Evolutionary conservation across 495 filamentous ascomycete genomes (phyloP).

Genomic region (Hamigera avellanea): DNA sequence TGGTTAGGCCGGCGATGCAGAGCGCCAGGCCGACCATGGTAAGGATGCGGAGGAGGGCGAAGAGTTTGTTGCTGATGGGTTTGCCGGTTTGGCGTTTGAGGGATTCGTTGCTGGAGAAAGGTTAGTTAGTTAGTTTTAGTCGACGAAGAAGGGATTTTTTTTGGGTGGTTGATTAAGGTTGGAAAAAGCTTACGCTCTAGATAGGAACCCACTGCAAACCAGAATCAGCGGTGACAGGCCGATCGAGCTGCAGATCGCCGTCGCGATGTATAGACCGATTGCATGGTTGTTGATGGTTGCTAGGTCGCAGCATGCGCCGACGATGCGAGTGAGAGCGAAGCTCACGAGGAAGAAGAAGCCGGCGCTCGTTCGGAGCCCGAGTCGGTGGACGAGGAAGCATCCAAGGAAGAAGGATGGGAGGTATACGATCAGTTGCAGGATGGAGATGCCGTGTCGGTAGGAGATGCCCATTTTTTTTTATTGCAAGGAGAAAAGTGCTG

Average conservation of each 20-base stretch:
- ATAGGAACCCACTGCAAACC: constrained; percentile 12
- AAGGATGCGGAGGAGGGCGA: constrained; percentile 12
- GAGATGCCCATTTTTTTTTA: constrained; percentile 10
- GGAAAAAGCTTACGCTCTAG: constrained; percentile 15
- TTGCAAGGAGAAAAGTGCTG: neutral
- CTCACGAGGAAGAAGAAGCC: constrained; percentile 28
- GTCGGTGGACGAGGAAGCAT: constrained; percentile 21
- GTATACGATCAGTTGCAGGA: constrained; percentile 23
- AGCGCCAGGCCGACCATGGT: constrained; percentile 11
- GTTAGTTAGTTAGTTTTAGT: neutral
- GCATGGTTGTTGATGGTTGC: constrained; percentile 21
- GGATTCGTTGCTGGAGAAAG: constrained; percentile 10
- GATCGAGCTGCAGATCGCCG: constrained; percentile 16
- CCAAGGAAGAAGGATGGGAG: constrained; percentile 20
- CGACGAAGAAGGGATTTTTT: too few relatives aligned
- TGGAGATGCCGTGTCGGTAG: constrained; percentile 23
- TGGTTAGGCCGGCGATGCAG: constrained; percentile 13
- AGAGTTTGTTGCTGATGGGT: constrained; percentile 8
- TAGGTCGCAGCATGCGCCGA: constrained; percentile 24
- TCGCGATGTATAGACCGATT: constrained; percentile 10
- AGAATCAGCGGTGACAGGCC: constrained; percentile 19
- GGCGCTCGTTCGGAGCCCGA: constrained; percentile 21
- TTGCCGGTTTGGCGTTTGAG: constrained; percentile 9
- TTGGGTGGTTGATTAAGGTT: neutral
- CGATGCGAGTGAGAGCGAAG: constrained; percentile 24